Percentiles rank a stretch among this genome's conserved stretches.
These are phyloP conservation scores for Mortierella sp. DNA, from an alignment of 371 early-diverging fungal genomes.

Conservation along the genomic window DNA sequence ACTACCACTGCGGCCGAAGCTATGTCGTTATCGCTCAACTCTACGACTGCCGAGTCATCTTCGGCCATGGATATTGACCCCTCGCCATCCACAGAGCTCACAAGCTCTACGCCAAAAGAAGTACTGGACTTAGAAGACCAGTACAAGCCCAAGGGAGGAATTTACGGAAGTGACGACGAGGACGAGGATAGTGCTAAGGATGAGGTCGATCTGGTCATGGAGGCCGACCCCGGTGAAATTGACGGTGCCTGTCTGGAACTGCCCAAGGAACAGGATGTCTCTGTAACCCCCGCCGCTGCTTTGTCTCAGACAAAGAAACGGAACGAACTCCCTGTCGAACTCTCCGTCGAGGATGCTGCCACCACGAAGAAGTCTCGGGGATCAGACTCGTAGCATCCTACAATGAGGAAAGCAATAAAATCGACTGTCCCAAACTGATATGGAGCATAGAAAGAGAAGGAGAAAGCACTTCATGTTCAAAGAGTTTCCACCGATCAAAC, in stretches of 20 bases:
- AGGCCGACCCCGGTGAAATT: conserved; percentile 54
- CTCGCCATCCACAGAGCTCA: background rate
- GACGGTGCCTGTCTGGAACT: conserved; percentile 56
- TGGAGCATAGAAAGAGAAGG: no score
- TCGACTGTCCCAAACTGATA: no score
- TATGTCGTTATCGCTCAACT: background rate
- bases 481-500: no score
- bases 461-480: no score
- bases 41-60: background rate
- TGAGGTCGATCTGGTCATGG: conserved; percentile 56
- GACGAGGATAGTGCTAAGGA: conserved; percentile 38
- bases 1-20: background rate
- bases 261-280: conserved; percentile 40
- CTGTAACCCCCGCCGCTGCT: background rate
- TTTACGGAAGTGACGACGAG: conserved; percentile 42
- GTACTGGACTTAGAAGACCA: conserved; percentile 13
- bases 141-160: conserved; percentile 34
- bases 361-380: conserved; percentile 43
- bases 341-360: conserved; percentile 8
- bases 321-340: conserved; percentile 26
- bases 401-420: no score
- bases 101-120: background rate
- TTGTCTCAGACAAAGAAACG: conserved; percentile 30
- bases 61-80: conserved; percentile 14
- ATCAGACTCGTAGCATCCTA: background rate